Evolutionary conservation across 1,284 basidiomycete genomes (phyloP).

Genomic region (Sanghuangporus weigelae): DNA sequence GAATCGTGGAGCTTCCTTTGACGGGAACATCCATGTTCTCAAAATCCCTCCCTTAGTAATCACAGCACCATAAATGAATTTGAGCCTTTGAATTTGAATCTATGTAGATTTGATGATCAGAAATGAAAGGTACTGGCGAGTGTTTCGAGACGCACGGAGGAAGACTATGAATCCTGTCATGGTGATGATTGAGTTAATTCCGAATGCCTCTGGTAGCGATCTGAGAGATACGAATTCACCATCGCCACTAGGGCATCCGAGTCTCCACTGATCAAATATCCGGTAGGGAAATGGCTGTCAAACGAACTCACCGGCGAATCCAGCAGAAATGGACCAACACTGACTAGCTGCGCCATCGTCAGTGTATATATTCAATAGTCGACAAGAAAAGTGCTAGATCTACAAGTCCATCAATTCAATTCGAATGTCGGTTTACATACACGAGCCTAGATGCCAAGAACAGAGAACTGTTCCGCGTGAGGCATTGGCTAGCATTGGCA

Average conservation of each 20-base stretch:
- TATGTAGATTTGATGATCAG: neutral
- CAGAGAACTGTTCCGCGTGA: no score
- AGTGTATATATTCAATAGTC: conserved; percentile 39
- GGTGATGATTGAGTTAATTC: conserved; percentile 3
- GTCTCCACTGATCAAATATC: no score
- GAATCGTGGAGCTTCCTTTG: conserved; percentile 32
- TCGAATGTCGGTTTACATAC: no score
- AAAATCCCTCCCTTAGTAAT: conserved; percentile 32
- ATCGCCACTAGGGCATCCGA: conserved; percentile 12
- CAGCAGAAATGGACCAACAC: conserved; percentile 30
- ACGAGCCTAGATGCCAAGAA: no score
- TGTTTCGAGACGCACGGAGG: conserved; percentile 6
- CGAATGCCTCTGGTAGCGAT: conserved; percentile 13
- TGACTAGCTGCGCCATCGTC: conserved; percentile 28
- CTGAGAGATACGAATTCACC: conserved; percentile 14
- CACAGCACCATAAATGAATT: no score
- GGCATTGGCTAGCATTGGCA: no score
- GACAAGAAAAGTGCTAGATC: conserved; percentile 36
- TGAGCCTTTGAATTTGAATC: no score
- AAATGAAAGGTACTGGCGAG: neutral
- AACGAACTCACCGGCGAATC: conserved; percentile 25
- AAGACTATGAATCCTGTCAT: conserved; percentile 13
- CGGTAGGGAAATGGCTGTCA: neutral
- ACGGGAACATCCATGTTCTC: conserved; percentile 36
- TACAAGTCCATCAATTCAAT: neutral